These are phyloP conservation scores for Cladophialophora carrionii DNA, from an alignment of 2,329 filamentous ascomycete genomes.

Conservation along the genomic window DNA sequence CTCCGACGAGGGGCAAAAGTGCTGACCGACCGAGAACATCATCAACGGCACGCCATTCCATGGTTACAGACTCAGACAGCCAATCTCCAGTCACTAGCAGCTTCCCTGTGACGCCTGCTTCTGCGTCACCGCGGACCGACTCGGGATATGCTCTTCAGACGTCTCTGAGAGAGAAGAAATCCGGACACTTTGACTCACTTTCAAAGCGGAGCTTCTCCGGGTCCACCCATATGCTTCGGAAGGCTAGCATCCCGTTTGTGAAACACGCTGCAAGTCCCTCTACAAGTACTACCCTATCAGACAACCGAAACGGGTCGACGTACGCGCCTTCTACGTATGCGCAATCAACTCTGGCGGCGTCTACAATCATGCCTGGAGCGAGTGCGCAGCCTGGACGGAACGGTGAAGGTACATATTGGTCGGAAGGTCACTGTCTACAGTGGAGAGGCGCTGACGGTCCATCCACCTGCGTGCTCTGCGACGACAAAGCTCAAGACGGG, in stretches of 20 bases:
- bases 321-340: constrained; percentile 57
- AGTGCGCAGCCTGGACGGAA: constrained; percentile 45
- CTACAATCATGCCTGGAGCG: constrained; percentile 54
- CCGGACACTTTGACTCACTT: constrained; percentile 81
- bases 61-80: constrained; percentile 59
- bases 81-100: constrained; percentile 74
- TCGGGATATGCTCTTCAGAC: constrained; percentile 86
- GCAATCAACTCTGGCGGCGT: constrained; percentile 55
- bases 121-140: constrained; percentile 84
- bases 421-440: constrained; percentile 55
- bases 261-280: constrained; percentile 56
- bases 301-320: constrained; percentile 50
- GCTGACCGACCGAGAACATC: constrained; percentile 70
- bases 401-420: constrained; percentile 49
- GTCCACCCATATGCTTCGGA: constrained; percentile 47
- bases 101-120: constrained; percentile 75
- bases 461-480: constrained; percentile 53
- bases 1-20: constrained; percentile 50
- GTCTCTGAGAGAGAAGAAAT: constrained; percentile 89
- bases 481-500: constrained; percentile 62
- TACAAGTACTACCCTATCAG: constrained; percentile 51
- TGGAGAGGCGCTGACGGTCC: constrained; percentile 51
- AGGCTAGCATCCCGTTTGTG: constrained; percentile 72
- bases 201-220: constrained; percentile 90
- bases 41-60: constrained; percentile 57